Percentiles rank a stretch among this genome's conserved stretches.
phyloP scores from a whole-genome alignment of 495 filamentous ascomycete species.

The Penicillium mononematosum region DNA sequence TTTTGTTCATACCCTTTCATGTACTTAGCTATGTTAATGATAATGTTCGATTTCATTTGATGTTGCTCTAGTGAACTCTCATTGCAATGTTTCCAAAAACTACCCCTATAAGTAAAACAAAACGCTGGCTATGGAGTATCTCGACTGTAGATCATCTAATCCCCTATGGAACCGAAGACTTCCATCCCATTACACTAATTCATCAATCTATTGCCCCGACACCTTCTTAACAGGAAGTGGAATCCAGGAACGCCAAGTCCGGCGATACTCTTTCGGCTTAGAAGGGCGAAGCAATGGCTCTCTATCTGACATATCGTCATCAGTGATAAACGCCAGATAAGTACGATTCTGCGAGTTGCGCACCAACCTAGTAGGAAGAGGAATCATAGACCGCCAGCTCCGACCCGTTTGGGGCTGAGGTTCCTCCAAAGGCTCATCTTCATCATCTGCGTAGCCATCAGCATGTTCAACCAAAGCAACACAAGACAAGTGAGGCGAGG shows the following conservation, averaged over 20 bases:
- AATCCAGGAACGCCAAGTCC: conserved; percentile 3
- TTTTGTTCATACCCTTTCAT: background rate
- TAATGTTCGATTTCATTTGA: background rate
- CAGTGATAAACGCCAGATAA: background rate
- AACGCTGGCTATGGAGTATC: background rate
- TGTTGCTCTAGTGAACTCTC: background rate
- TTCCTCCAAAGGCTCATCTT: conserved; percentile 2
- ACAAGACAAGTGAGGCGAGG: background rate
- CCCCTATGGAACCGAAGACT: conserved; percentile 12
- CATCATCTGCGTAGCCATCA: background rate
- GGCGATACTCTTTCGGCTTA: background rate
- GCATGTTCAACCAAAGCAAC: background rate
- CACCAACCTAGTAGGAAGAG: conserved; percentile 2
- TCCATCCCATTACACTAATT: conserved; percentile 12
- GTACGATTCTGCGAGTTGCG: background rate
- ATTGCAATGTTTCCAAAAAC: background rate
- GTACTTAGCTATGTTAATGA: conserved; percentile 1
- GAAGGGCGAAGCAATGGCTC: background rate
- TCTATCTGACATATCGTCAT: background rate
- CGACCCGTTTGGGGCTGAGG: background rate
- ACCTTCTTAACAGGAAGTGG: background rate
- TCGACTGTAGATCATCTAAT: conserved; percentile 6
- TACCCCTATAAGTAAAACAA: background rate
- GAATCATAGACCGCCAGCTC: conserved; percentile 4
- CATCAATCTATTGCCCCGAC: background rate